Conservation (phyloP, 2,329 filamentous ascomycete species). For the Colletotrichum scovillei region DNA sequence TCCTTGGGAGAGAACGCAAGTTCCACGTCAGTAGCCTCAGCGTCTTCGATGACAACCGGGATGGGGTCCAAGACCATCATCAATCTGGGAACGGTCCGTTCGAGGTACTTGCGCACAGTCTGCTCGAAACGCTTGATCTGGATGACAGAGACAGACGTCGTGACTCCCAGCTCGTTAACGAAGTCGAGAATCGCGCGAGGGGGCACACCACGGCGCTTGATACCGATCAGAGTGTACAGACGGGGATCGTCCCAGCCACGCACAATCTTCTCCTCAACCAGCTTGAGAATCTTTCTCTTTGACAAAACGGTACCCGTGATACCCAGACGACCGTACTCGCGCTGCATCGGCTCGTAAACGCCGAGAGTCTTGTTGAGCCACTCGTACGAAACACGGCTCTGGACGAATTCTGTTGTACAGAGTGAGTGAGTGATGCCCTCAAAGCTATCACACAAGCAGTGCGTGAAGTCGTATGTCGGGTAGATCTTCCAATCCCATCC, state of each 20-base stretch:
- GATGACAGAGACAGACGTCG: conserved; percentile 83
- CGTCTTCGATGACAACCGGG: conserved; percentile 83
- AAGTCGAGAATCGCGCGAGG: conserved; percentile 91
- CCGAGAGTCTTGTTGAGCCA: conserved; percentile 84
- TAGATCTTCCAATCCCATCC: conserved; percentile 91
- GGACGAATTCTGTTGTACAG: conserved; percentile 93
- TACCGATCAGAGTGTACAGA: conserved; percentile 86
- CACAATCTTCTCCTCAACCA: conserved; percentile 83
- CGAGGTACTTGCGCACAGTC: conserved; percentile 85
- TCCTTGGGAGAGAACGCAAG: conserved; percentile 88
- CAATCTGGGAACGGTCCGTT: conserved; percentile 86
- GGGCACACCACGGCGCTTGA: conserved; percentile 86
- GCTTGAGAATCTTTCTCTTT: conserved; percentile 84
- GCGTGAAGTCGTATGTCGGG: conserved; percentile 86
- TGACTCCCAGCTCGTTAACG: conserved; percentile 91
- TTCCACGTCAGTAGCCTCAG: conserved; percentile 71
- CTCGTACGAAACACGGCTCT: conserved; percentile 88
- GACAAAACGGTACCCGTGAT: conserved; percentile 78
- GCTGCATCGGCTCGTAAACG: conserved; percentile 91
- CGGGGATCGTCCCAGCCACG: conserved; percentile 92
- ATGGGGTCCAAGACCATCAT: conserved; percentile 92
- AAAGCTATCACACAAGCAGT: conserved; percentile 92
- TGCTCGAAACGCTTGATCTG: conserved; percentile 87
- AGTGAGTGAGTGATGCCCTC: conserved; percentile 92
- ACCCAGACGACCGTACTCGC: conserved; percentile 78